These are phyloP conservation scores for Asterophora lycoperdoides DNA, from an alignment of 768 basidiomycete species.

Conservation along the genomic window DNA sequence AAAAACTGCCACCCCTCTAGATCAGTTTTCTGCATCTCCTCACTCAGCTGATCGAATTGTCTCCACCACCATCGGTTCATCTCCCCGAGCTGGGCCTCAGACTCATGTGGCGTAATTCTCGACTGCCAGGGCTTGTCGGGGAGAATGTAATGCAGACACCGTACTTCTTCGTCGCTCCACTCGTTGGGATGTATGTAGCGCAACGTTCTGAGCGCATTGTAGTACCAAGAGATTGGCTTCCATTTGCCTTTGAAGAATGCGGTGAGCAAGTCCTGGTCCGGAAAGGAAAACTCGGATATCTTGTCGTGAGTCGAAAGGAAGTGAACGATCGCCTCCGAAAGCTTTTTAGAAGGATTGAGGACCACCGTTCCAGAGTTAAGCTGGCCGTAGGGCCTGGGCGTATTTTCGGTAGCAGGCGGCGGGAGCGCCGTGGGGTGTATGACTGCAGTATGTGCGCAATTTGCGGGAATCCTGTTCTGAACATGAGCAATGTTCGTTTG, in stretches of 20 bases:
- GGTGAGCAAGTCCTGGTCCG: conserved; percentile 91
- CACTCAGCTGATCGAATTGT: conserved; percentile 44
- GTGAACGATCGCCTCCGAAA: conserved; percentile 49
- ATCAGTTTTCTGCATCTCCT: conserved; percentile 41
- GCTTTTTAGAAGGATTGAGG: conserved; percentile 62
- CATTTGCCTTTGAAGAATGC: conserved; percentile 74
- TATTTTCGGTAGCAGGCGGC: conserved; percentile 28
- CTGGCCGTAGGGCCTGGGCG: conserved; percentile 73
- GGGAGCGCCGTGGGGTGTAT: conserved; percentile 40
- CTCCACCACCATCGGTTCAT: conserved; percentile 82
- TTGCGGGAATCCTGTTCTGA: conserved; percentile 77
- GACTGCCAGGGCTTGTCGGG: conserved; percentile 82
- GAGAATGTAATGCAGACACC: conserved; percentile 85
- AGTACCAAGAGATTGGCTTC: conserved; percentile 78
- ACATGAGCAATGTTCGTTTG: neutral
- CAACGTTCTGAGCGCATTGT: conserved; percentile 92
- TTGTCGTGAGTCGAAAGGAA: conserved; percentile 47
- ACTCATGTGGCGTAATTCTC: conserved; percentile 37
- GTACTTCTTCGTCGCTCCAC: conserved; percentile 85
- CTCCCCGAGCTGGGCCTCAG: conserved; percentile 41
- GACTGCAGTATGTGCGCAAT: conserved; percentile 77
- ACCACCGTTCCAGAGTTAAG: conserved; percentile 92
- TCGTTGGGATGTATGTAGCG: conserved; percentile 62
- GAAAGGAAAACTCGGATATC: conserved; percentile 53
- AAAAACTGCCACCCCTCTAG: conserved; percentile 49